Base-by-base conservation (phyloP, 2,329 filamentous ascomycete species). In the Penicillium sp. region DNA sequence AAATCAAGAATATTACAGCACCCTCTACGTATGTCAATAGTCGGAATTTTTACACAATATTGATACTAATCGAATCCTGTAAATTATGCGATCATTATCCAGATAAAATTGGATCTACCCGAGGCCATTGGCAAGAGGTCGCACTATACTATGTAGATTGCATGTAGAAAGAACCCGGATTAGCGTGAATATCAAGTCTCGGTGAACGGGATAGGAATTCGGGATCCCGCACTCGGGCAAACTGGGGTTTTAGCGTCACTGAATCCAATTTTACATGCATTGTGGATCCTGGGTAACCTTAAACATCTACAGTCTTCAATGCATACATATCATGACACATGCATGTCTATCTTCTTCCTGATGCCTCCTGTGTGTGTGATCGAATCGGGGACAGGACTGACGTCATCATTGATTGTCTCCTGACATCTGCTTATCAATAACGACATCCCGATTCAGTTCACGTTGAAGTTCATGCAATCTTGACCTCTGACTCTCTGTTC, bases 191-290 rank as follows among this genome's bases (percentile, higher is more conserved):
- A 50, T 55, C 33, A 45, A 33, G 23, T 46, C 39, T 63, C 64
- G 64, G 64, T 66, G 64, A 65, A 50, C 62, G 54, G 58, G 60
- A 55, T 52, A 52, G 64, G 54, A 45, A 63, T 62, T 62, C 63
- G 64, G 64, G 50, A 65, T 65, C 61, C 64, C 64, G 61, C 54
- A 25, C 50, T 58, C 52, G 45, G 48, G 50, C 13, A 53, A 55
- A 53, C 52, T 37, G 61, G 62, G 62, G 57, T 52, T 45, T 21
- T 19, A 25, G 25, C 35, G 48, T 26, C 19, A 50, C 31, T 25
- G 29, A 50, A 23, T 35, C 3, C 16, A 43, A 43, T 45, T 16
- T 16, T 23, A 35, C 37, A 39, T 39, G 31, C 31, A 33, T 7
- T 33, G 35, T 39, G 35, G 35, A 39, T 19, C 35, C 35, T 39